Percentiles rank a stretch among this genome's conserved stretches.
Evolutionary conservation across 805 yeast genomes (phyloP).

Genomic region (Pichia rugopelliculosa): DNA sequence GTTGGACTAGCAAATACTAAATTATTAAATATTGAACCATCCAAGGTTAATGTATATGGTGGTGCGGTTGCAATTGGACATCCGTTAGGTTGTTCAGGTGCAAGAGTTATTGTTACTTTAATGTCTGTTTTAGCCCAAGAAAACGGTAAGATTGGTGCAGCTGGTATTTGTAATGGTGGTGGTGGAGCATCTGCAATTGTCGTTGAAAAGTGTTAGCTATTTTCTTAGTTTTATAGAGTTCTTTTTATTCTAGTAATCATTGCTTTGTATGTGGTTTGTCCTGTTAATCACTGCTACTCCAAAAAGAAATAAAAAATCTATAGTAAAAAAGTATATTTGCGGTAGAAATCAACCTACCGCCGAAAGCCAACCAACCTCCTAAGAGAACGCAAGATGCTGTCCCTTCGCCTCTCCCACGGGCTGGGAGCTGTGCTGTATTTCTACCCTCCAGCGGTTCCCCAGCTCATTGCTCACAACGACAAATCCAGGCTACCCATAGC

Average conservation of each 20-base stretch:
- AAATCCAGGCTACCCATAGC: slow-evolving; percentile 29
- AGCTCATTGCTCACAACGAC: slow-evolving; percentile 25
- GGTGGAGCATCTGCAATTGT: slow-evolving; percentile 97
- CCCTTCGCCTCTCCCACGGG: slow-evolving; percentile 37
- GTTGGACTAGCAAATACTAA: slow-evolving; percentile 89
- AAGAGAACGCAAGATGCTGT: slow-evolving; percentile 31
- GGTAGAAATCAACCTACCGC: slow-evolving; percentile 20
- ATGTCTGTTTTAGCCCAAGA: slow-evolving; percentile 77
- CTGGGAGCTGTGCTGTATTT: slow-evolving; percentile 37
- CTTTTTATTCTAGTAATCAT: not conserved
- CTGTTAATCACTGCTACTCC: not conserved
- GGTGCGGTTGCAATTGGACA: slow-evolving; percentile 96
- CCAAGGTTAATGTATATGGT: slow-evolving; percentile 81
- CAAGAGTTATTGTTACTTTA: slow-evolving; percentile 85
- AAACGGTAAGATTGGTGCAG: slow-evolving; percentile 81
- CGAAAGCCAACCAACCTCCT: slow-evolving; percentile 14
- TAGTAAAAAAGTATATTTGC: too few species aligned
- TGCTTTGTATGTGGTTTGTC: not conserved
- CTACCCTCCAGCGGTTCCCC: slow-evolving; percentile 36
- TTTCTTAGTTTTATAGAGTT: not conserved
- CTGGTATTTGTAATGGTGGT: slow-evolving; percentile 98
- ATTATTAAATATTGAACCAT: slow-evolving; percentile 51
- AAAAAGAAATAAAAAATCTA: not conserved
- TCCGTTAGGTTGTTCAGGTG: slow-evolving; percentile 95
- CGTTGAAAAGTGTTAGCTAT: slow-evolving; percentile 59